A percentile compares a stretch with the other conserved stretches of the same genome.
These are phyloP conservation scores for Claviceps monticola DNA, from an alignment of 2,329 filamentous ascomycete genomes.

Conservation along the genomic window DNA sequence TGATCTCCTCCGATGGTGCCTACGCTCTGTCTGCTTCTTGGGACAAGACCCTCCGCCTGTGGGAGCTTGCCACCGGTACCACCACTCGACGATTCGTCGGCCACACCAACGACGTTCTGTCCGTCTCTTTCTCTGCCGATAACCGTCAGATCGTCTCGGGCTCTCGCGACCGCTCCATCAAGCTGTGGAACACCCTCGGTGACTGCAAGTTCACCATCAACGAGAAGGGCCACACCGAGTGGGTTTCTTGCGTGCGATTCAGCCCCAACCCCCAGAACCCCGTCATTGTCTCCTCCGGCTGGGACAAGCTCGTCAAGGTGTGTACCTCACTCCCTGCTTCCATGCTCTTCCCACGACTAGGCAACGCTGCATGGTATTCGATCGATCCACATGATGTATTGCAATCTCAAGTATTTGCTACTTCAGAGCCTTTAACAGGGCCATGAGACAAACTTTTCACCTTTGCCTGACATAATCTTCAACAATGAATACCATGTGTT, in stretches of 20 bases:
- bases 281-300: constrained; percentile 94
- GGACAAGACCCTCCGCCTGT: constrained; percentile 99
- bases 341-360: background rate
- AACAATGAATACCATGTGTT: background rate
- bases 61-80: constrained; percentile 94
- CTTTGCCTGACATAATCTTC: constrained; percentile 55
- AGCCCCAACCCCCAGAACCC: constrained; percentile 99
- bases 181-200: constrained; percentile 99
- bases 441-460: constrained; percentile 96
- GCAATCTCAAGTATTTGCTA: constrained; percentile 98
- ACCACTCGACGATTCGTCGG: constrained; percentile 98
- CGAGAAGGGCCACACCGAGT: constrained; percentile 99
- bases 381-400: constrained; percentile 65
- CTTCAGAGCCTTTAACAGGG: constrained; percentile 82
- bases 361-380: constrained; percentile 1
- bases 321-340: constrained; percentile 19
- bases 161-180: constrained; percentile 96
- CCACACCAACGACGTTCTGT: constrained; percentile 98
- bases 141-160: constrained; percentile 99
- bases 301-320: constrained; percentile 99
- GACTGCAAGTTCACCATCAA: constrained; percentile 99
- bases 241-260: constrained; percentile 99
- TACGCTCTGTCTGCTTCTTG: constrained; percentile 98
- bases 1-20: constrained; percentile 98
- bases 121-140: constrained; percentile 99